phyloP scores from a whole-genome alignment of 495 filamentous ascomycete genomes.

The Aspergillus homomorphus region DNA sequence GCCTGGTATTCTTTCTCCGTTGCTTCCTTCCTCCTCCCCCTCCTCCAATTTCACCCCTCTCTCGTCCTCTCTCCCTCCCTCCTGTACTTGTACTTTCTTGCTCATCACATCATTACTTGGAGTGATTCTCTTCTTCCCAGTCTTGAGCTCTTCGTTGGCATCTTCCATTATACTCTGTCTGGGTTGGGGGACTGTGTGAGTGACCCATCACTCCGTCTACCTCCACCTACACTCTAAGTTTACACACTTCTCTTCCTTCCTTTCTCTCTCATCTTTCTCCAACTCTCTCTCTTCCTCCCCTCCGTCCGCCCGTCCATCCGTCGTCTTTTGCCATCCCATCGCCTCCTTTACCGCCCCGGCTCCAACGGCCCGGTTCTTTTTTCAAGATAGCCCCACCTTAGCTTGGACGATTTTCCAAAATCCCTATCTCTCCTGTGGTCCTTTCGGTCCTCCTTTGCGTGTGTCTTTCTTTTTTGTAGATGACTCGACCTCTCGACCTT shows the following conservation, averaged over 20 bases:
- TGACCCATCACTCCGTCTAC: too few species aligned
- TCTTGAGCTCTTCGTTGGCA: constrained; percentile 4
- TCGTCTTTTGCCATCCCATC: constrained; percentile 1
- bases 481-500: constrained; percentile 35
- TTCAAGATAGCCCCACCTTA: constrained; percentile 30
- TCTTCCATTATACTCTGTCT: neutral
- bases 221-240: too few species aligned
- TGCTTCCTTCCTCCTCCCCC: neutral
- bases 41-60: neutral
- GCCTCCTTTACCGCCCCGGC: constrained; percentile 11
- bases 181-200: too few species aligned
- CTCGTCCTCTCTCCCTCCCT: neutral
- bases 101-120: neutral
- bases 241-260: constrained; percentile 3
- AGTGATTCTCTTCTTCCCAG: constrained; percentile 6
- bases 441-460: constrained; percentile 13
- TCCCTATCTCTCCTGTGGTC: constrained; percentile 13
- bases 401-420: constrained; percentile 23
- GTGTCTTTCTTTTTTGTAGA: constrained; percentile 33
- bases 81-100: neutral
- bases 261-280: constrained; percentile 2
- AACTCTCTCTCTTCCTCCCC: constrained; percentile 7
- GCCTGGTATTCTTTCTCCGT: neutral
- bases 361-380: constrained; percentile 24
- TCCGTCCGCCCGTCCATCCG: constrained; percentile 3